Evolutionary conservation across 23 red algal species (phyloP), one percentile per base, ranked within the genome.

Genomic region (Gracilariopsis chorda): DNA sequence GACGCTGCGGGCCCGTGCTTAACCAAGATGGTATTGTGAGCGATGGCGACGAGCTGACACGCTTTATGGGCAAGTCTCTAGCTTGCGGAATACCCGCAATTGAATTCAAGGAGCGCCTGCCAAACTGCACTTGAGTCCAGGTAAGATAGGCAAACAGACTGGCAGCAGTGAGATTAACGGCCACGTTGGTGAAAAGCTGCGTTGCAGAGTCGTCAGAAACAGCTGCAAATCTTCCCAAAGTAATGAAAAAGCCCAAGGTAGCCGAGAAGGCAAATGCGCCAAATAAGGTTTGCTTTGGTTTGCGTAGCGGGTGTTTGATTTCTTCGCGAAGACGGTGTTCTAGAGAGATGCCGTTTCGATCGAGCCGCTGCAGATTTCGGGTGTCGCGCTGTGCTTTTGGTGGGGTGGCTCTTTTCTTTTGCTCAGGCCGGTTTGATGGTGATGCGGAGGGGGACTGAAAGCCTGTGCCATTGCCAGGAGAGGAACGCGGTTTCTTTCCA

Each of bases 241-340:
- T 57, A 51, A 91, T 79, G 41, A 82, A 51, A 10, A 51, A 59
- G 4, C 72, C 88, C 27, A 91, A 40, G 19, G 59, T 67, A 1
- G 88, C 88, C 7, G 88, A 82, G 57, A 91, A 68, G 1, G 73
- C 41, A 10, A 91, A 36, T 16, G 87, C 69, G 7, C 32, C 87
- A 55, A 91, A 91, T 10, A 91, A 52, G 8, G 88, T 82, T n/a
- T 63, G 75, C 45, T 82, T 82, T 29, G 88, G 88, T 62, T 82
- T 80, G 24, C 88, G 74, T 6, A 91, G 67, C 13, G 88, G 88
- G 45, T 91, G 88, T 37, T 40, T 45, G 41, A 91, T 80, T 56
- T 91, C 88, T 72, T 91, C 88, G 17, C 75, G 74, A 10, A 91
- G 43, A 45, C 88, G 88, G 34, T 91, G 52, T 25, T 91, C 88